Conservation (phyloP, 164 flowering plant species). For the Sedum album region DNA sequence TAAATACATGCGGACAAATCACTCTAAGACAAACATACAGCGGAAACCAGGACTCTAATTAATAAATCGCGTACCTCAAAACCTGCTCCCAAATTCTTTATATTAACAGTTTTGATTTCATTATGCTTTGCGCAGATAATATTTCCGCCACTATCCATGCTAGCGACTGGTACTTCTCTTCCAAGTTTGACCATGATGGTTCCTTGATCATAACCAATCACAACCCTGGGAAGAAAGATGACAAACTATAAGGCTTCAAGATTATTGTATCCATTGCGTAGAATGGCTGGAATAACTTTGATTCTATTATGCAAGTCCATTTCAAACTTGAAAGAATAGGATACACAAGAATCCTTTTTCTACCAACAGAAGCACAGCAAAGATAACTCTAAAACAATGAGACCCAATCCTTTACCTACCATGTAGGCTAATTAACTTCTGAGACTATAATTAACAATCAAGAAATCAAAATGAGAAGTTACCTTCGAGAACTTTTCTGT, state of each 20-base stretch:
- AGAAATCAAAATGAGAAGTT: slow-evolving; percentile 13
- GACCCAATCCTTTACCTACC: too few species aligned
- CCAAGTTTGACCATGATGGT: slow-evolving; percentile 94
- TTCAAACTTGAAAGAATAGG: neutral
- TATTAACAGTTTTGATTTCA: slow-evolving; percentile 91
- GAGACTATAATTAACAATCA: neutral
- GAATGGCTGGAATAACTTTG: neutral
- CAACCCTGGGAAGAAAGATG: slow-evolving; percentile 42
- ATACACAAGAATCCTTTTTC: neutral
- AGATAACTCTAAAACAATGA: neutral
- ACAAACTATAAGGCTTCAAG: neutral
- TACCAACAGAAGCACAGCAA: neutral
- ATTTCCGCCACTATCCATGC: slow-evolving; percentile 96
- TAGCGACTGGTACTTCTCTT: slow-evolving; percentile 89
- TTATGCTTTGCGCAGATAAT: slow-evolving; percentile 98
- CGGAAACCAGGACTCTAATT: neutral
- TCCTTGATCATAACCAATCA: slow-evolving; percentile 95
- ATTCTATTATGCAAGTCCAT: neutral
- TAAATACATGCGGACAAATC: neutral
- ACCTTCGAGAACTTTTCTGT: slow-evolving; percentile 75
- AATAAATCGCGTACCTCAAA: slow-evolving; percentile 54
- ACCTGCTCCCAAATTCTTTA: slow-evolving; percentile 89
- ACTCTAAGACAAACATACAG: neutral
- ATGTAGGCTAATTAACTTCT: neutral
- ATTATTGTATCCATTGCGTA: neutral